A percentile compares a stretch with the other conserved stretches of the same genome.
phyloP scores from a whole-genome alignment of 139 green algal species.

The Trebouxia sp. region DNA sequence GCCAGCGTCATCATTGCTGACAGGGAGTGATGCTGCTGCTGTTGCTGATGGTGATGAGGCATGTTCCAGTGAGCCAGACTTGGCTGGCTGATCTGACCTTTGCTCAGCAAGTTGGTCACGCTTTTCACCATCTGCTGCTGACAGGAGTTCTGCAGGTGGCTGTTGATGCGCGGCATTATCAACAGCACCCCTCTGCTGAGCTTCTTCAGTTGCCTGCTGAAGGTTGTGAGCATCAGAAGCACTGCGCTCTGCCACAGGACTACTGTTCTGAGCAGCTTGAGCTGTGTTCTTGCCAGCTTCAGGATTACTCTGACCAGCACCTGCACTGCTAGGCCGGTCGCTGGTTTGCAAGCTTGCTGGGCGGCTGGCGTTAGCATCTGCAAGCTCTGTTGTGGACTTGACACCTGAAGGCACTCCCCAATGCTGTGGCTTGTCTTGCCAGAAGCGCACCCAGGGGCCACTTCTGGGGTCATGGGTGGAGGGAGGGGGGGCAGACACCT shows the following conservation, averaged over 20 bases:
- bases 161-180: neutral
- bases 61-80: too few relatives aligned
- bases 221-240: neutral
- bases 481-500: constrained; percentile 41
- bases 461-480: constrained; percentile 28
- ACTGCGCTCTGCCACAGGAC: neutral
- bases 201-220: neutral
- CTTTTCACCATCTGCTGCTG: neutral
- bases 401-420: neutral
- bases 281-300: neutral
- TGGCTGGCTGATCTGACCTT: too few relatives aligned
- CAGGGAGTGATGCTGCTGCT: neutral
- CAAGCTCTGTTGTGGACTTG: neutral
- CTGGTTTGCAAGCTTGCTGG: too few relatives aligned
- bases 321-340: neutral
- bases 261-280: neutral
- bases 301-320: neutral
- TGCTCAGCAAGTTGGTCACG: too few relatives aligned
- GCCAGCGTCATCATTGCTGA: neutral
- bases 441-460: constrained; percentile 12
- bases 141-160: neutral
- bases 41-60: too few relatives aligned
- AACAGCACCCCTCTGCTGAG: too few relatives aligned
- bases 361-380: constrained; percentile 2
- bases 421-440: constrained; percentile 28